Evolutionary conservation across 2,329 filamentous ascomycete species (phyloP), one percentile per base, ranked within the genome.

Genomic region (Claviceps sp.): DNA sequence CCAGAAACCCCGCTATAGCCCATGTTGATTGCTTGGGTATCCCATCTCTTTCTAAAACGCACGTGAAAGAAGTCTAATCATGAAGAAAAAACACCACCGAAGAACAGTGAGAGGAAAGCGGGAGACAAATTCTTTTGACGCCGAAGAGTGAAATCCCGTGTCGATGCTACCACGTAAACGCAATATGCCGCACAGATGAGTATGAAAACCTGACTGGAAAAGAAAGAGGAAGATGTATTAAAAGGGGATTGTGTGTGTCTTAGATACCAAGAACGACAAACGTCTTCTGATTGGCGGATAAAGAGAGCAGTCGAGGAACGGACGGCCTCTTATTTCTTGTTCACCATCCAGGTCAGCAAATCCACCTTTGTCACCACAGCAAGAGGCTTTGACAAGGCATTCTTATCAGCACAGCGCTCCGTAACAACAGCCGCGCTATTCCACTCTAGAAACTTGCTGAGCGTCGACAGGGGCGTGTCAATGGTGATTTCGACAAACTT

Each of bases 331-430:
- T 38, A 54, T 62, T 67, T 68, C 67, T 77, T 76, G 57, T 83
- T 88, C 39, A 97, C 82, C 79, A 98, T 82, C 84, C 88, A 98
- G 43, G 84, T 89, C 61, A 98, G 70, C 60, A 98, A 68, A 70
- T 98, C 93, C 5, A 98, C 93, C 78, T 98, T 98, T 36, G 93
- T 97, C 7, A 94, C 90, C 8, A 98, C 82, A 7, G 88, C 93
- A 48, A 93, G 75, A 1, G 94, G 89, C 74, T 88, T 94, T 45
- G 78, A 77, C 51, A 80, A 66, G 22, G 75, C 78, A 54, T 75
- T 69, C 51, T 73, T 70, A 52, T 77, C 76, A 42, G 70, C 70
- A 13, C 73, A 72, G 59, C 79, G 77, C 67, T 97, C 90, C 0
- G 91, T 98, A 3, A 98, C 88, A 47, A 98, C 82, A 0, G 93